phyloP scores from a whole-genome alignment of 1,139 yeast species.

The Scheffersomyces quercinus region DNA sequence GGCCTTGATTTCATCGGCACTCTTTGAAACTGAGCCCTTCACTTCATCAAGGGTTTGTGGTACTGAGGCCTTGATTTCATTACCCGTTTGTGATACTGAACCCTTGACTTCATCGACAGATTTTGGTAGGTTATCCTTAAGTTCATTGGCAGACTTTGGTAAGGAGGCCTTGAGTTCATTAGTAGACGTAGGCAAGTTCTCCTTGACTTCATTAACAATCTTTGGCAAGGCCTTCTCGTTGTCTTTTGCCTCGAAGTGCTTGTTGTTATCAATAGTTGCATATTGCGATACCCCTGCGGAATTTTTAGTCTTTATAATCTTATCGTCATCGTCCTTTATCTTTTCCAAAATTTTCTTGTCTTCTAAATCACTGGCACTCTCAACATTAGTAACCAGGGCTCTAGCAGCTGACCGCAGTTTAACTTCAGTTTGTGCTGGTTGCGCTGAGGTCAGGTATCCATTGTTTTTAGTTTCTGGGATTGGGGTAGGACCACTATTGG shows the following conservation, averaged over 20 bases:
- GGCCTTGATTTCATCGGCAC: too few species aligned
- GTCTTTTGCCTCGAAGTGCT: conserved; percentile 18
- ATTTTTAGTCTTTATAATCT: conserved; percentile 25
- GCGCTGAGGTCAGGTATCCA: conserved; percentile 19
- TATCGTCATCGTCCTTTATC: conserved; percentile 31
- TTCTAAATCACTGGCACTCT: not conserved
- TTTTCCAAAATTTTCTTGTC: conserved; percentile 18
- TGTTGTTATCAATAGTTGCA: conserved; percentile 42
- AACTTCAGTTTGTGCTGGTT: conserved; percentile 7
- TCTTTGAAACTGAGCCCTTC: not conserved
- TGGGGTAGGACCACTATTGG: not conserved
- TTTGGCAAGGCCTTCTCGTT: not conserved
- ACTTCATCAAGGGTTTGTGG: not conserved
- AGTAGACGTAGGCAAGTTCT: too few species aligned
- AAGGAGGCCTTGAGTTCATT: not conserved
- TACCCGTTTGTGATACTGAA: not conserved
- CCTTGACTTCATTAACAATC: too few species aligned
- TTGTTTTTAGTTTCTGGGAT: conserved; percentile 8
- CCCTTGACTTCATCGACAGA: conserved; percentile 1
- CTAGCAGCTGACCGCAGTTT: conserved; percentile 5
- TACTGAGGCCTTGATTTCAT: not conserved
- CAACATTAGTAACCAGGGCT: conserved; percentile 1
- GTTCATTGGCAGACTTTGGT: conserved; percentile 1
- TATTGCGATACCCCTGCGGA: conserved; percentile 18
- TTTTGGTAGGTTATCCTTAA: not conserved